Evolutionary conservation across 768 basidiomycete genomes (phyloP), one percentile per base, ranked within the genome.

Genomic region (Suillus subluteus): DNA sequence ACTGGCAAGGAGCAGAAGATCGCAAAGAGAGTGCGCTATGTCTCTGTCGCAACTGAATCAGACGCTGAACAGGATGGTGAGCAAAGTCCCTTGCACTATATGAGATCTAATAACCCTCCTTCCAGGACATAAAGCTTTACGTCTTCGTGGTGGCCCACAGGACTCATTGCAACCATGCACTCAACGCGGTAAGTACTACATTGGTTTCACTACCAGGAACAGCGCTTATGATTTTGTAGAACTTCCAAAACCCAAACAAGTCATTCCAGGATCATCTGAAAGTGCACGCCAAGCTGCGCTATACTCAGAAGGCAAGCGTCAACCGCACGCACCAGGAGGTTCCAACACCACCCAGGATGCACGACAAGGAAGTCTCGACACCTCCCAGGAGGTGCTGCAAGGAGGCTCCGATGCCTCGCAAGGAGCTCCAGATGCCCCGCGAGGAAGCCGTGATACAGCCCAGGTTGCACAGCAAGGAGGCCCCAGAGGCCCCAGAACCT

Each of bases 331-430:
- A 52, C 50, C 23, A 15, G 50, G 23, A 52, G 50, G 50, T 23
- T 52, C 50, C 23, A 52, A 26, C 50, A 52, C 50, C 50, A 26
- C 50, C 48, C 48, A 50, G 48, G 23, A 50, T 13, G n/a, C 48
- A 50, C 48, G 11, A 50, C 48, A 50, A 50, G 48, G 48, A n/a
- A 23, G 48, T 23, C n/a, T 23, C 23, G 12, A 50, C 12, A n/a
- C 48, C 48, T 50, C 48, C 50, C 50, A 52, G 50, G 50, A 52
- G 50, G 23, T 52, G 50, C 23, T 26, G 50, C 50, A 52, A 52
- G 48, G n/a, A n/a, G n/a, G n/a, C n/a, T n/a, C n/a, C n/a, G n/a
- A 44, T 44, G 43, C 43, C 43, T 44, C 18, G 18, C 43, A 44
- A 44, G 43, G 43, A 44, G 0, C 43, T 44, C 43, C 43, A 44